Evolutionary conservation across 139 green algal species (phyloP).

Genomic region (Trebouxia sp.): DNA sequence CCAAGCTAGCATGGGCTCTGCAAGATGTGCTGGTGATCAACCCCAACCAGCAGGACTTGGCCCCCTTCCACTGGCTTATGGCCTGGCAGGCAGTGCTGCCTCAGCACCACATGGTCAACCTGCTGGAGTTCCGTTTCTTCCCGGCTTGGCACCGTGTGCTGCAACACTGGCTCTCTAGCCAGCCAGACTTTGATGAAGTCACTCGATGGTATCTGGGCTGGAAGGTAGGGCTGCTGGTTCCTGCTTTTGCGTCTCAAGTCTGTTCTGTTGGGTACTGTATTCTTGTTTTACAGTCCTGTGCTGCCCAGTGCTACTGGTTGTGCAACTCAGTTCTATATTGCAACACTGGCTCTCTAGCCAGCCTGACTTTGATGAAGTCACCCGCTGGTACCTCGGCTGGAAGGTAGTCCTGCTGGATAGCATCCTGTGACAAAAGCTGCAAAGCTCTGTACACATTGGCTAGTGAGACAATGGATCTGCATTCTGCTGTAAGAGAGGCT

Average conservation of each 20-base stretch:
- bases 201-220: slow-evolving; percentile 92
- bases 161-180: slow-evolving; percentile 80
- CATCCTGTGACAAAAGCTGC: too few species aligned
- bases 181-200: slow-evolving; percentile 89
- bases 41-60: slow-evolving; percentile 78
- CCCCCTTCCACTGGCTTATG: slow-evolving; percentile 81
- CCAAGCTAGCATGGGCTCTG: slow-evolving; percentile 82
- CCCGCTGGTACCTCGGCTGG: slow-evolving; percentile 93
- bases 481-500: too few species aligned
- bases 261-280: not conserved
- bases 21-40: slow-evolving; percentile 75
- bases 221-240: slow-evolving; percentile 70
- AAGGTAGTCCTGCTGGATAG: slow-evolving; percentile 64
- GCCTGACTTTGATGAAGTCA: slow-evolving; percentile 91
- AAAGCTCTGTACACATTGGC: too few species aligned
- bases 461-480: too few species aligned
- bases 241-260: not conserved
- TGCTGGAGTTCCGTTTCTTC: slow-evolving; percentile 80
- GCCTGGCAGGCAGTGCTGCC: slow-evolving; percentile 77
- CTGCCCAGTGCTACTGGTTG: too few species aligned
- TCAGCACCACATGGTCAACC: slow-evolving; percentile 27
- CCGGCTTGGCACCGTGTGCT: slow-evolving; percentile 80
- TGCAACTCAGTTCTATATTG: too few species aligned
- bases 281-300: not conserved
- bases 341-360: slow-evolving; percentile 80